Evolutionary conservation across 1,284 basidiomycete genomes (phyloP).

Genomic region (Boletus austroedulis): DNA sequence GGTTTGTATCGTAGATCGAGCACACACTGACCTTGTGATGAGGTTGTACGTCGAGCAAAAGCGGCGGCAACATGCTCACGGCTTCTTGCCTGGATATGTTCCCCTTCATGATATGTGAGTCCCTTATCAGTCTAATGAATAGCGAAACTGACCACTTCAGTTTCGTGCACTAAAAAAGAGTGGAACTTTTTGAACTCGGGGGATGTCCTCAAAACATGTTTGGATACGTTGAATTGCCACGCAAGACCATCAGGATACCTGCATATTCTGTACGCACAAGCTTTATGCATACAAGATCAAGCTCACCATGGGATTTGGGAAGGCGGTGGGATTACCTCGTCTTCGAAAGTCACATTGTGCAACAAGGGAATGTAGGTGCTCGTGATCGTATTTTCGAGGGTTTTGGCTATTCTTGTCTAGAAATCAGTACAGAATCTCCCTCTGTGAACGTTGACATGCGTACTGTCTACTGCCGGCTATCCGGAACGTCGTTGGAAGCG

Average conservation of each 20-base stretch:
- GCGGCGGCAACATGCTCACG: slow-evolving; percentile 97
- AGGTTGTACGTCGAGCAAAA: slow-evolving; percentile 92
- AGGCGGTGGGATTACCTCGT: slow-evolving; percentile 74
- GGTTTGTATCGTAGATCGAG: neutral
- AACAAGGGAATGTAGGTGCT: slow-evolving; percentile 78
- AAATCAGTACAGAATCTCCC: slow-evolving; percentile 5
- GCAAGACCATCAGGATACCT: slow-evolving; percentile 94
- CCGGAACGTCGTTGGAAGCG: slow-evolving; percentile 92
- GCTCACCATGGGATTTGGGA: slow-evolving; percentile 79
- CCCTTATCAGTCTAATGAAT: neutral
- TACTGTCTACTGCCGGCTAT: slow-evolving; percentile 87
- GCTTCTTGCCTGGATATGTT: slow-evolving; percentile 97
- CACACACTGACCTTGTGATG: slow-evolving; percentile 66
- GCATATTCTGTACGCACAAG: neutral
- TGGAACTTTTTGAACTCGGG: slow-evolving; percentile 98
- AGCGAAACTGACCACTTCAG: slow-evolving; percentile 75
- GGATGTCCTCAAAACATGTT: slow-evolving; percentile 85
- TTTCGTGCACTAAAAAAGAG: slow-evolving; percentile 96
- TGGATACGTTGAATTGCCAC: slow-evolving; percentile 94
- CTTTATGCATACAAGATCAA: neutral
- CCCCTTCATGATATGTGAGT: slow-evolving; percentile 51
- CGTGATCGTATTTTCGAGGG: slow-evolving; percentile 34
- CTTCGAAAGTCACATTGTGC: slow-evolving; percentile 76
- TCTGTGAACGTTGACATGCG: slow-evolving; percentile 24
- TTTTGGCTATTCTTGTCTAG: slow-evolving; percentile 24